Percentiles rank a stretch among this genome's conserved stretches.
Conservation (phyloP, 306 rosid genomes). For the Quercus bicolor region DNA sequence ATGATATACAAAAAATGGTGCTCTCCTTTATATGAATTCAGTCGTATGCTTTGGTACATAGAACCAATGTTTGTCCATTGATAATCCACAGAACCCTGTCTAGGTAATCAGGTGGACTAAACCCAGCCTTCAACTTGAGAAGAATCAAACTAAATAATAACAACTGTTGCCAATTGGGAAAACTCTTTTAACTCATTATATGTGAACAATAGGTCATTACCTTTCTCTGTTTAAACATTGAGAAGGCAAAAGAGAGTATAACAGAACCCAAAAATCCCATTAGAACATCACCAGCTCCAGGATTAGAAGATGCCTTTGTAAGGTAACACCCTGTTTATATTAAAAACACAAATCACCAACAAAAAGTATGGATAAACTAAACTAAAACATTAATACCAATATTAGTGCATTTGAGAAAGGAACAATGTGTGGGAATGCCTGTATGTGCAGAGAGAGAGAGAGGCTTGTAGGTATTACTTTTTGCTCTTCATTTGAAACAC, state of each 20-base stretch:
- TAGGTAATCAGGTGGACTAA: background rate
- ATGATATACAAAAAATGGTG: background rate
- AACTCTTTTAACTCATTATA: background rate
- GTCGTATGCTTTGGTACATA: background rate
- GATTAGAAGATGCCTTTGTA: slow-evolving; percentile 74
- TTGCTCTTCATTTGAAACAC: background rate
- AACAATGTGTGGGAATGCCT: background rate
- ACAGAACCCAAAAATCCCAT: slow-evolving; percentile 98
- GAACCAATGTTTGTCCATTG: background rate
- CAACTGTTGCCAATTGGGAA: background rate
- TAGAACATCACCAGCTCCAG: slow-evolving; percentile 93
- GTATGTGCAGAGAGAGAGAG: background rate
- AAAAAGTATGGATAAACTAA: background rate
- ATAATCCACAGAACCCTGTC: background rate
- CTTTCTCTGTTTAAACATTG: slow-evolving; percentile 97
- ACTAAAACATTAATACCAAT: background rate
- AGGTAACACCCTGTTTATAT: slow-evolving; percentile 65
- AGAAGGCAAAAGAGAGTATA: slow-evolving; percentile 95
- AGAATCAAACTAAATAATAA: background rate
- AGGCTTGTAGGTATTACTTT: background rate
- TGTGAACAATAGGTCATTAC: slow-evolving; percentile 35
- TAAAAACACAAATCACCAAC: slow-evolving; percentile 13
- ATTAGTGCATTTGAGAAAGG: background rate
- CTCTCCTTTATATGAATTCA: background rate
- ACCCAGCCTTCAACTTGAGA: background rate